Base-by-base conservation (phyloP, 768 basidiomycete genomes). In the Kwoniella bestiolae region DNA sequence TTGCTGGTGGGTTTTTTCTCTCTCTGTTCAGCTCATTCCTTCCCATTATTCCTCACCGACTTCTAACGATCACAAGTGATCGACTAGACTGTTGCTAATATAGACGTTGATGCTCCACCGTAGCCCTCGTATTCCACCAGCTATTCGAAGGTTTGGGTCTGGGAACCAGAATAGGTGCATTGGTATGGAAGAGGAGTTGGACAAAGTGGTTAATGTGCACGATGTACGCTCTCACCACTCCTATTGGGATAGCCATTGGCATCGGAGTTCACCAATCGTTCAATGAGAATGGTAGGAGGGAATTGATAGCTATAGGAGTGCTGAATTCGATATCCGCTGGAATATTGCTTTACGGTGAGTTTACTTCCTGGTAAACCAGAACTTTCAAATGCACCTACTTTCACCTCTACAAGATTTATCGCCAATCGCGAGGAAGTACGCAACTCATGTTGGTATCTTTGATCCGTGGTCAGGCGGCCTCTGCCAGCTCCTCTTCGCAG, bases 221-320 rank as follows among this genome's bases (percentile, higher is more conserved):
- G 18, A 29, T 41, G 21, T 60, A 60, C 35, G 45, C 58, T 18
- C 11, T 60, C 5, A 60, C 45, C 28, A 60, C 58, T 21, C 47
- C 58, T 23, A 34, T 60, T 26, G 58, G 58, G 3, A 60, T 60
- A 14, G 58, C 46, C 26, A 60, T 60, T n/a, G 58, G 58, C 12
- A 60, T 60, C 25, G 58, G 58, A 34, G 58, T 60, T n/a, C 58
- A 60, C 35, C 26, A 60, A 41, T 60, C 58, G 25, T 60, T 60
- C 29, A 60, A 60, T 41, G 58, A 60, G 26, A 60, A 60, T 35
- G 58, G 58, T 9, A 49, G 29, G 50, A 41, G 41, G 8, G 58
- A 60, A 50, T 34, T 60, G 8, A 18, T 60, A 34, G 58, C 58
- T 60, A 50, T 60, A 12, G 58, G 58, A 11, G 58, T 60, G 8